Conservation (phyloP, 352 stramenopile species). For the Globisporangium paddicum region DNA sequence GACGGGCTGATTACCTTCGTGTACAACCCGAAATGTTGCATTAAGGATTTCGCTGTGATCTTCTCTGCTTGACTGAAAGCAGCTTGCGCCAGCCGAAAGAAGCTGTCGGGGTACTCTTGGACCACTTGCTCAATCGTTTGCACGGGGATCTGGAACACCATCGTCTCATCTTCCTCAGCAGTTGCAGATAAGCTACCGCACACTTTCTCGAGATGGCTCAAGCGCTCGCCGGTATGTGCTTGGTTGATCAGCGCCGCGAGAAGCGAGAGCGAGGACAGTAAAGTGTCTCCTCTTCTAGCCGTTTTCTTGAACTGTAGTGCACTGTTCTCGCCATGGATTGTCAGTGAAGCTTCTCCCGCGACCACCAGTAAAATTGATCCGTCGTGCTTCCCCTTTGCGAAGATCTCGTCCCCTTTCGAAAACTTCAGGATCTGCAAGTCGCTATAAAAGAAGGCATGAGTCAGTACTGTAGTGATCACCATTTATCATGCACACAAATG, state of each 20-base stretch:
- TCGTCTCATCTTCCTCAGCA: slow-evolving; percentile 39
- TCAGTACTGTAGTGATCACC: not conserved
- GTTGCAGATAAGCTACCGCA: slow-evolving; percentile 50
- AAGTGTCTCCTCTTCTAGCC: slow-evolving; percentile 51
- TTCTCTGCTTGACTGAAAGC: slow-evolving; percentile 79
- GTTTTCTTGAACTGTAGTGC: slow-evolving; percentile 44
- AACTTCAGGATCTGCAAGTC: slow-evolving; percentile 57
- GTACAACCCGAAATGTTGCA: slow-evolving; percentile 76
- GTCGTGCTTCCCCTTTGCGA: slow-evolving; percentile 48
- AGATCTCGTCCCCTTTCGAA: slow-evolving; percentile 49
- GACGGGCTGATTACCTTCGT: slow-evolving; percentile 31
- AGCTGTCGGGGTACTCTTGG: slow-evolving; percentile 55
- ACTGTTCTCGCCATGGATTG: slow-evolving; percentile 42
- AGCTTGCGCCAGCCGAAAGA: slow-evolving; percentile 70
- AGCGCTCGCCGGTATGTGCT: slow-evolving; percentile 22
- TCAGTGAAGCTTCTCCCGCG: slow-evolving; percentile 45
- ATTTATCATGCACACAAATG: not conserved
- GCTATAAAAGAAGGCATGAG: slow-evolving; percentile 15
- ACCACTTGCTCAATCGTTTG: slow-evolving; percentile 46
- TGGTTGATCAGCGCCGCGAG: slow-evolving; percentile 49
- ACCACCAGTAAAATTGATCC: slow-evolving; percentile 77
- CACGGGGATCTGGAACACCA: slow-evolving; percentile 61
- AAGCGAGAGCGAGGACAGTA: slow-evolving; percentile 70
- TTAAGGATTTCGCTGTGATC: slow-evolving; percentile 71
- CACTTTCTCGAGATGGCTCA: slow-evolving; percentile 34